These are phyloP conservation scores for Canariomyces notabilis DNA, from an alignment of 2,329 filamentous ascomycete species.

Conservation along the genomic window DNA sequence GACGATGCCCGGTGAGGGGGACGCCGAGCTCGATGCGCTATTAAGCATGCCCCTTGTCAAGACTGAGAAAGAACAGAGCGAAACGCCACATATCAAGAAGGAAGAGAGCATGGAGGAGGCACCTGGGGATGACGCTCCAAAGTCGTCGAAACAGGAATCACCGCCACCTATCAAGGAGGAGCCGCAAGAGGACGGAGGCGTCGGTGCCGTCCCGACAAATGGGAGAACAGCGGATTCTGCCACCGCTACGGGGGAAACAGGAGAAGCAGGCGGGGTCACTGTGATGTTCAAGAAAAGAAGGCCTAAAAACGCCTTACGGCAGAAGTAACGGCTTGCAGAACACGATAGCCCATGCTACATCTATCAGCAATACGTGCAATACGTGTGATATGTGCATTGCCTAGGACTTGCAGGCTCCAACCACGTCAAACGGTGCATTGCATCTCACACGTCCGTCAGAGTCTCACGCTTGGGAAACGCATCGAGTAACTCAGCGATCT, in stretches of 20 bases:
- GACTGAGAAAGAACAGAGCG: conserved; percentile 27
- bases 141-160: background rate
- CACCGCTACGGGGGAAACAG: conserved; percentile 14
- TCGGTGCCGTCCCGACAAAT: background rate
- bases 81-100: conserved; percentile 33
- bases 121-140: conserved; percentile 5
- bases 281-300: conserved; percentile 80
- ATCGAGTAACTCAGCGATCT: too few relatives aligned
- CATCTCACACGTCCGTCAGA: too few relatives aligned
- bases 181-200: conserved; percentile 23
- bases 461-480: too few relatives aligned
- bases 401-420: too few relatives aligned
- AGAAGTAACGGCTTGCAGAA: too few relatives aligned
- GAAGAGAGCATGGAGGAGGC: conserved; percentile 29
- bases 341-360: background rate
- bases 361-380: conserved; percentile 5
- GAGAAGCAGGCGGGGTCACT: conserved; percentile 32
- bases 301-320: conserved; percentile 57
- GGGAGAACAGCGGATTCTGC: conserved; percentile 1
- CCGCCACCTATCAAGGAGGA: conserved; percentile 39
- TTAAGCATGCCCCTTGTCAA: conserved; percentile 37
- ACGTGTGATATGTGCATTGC: background rate
- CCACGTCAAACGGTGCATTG: too few relatives aligned
- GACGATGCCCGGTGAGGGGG: conserved; percentile 42
- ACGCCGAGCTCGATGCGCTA: conserved; percentile 59